Base-by-base conservation (phyloP, 23 red algal species). In the Gracilaria vermiculophylla region DNA sequence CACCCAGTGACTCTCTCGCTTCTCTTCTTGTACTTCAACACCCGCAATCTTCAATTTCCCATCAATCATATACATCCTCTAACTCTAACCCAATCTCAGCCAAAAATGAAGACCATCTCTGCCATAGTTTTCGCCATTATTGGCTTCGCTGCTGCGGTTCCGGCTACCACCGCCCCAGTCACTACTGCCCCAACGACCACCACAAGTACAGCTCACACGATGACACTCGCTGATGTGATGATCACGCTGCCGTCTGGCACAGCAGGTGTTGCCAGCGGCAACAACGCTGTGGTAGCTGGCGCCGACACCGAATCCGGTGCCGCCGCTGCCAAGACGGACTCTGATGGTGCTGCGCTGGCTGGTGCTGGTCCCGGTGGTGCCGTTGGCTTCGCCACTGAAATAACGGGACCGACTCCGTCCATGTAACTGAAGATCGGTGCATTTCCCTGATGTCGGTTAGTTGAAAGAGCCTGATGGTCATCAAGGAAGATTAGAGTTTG, bases 101-200 rank as follows among this genome's bases (percentile, higher is more conserved):
- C 33, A 72, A 72, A 72, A 72, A 72, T 72, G 66, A 72, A 43
- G 66, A 43, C 66, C 66, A 36, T 72, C 19, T 72, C 41, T 34
- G 66, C 66, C 66, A 20, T 72, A 9, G 66, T 72, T 40, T 13
- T 20, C 66, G 41, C 41, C 33, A 72, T 72, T 29, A 60, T 60
- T 19, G 55, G 55, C 27, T 60, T 60, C 55, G 55, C 55, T 27
- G 66, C 35, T 12, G 66, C 66, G 4, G 66, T 72, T 47, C 33
- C 66, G 33, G 66, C 66, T 34, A 72, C 66, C 19, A 9, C 5
- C 11, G 66, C 7, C n/a, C 66, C 33, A 6, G 6, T 29, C 25
- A 43, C 66, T 40, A 40, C 66, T 40, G 43, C 12, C 43, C 43
- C 43, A 12, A 72, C 66, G 4, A 12, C 66, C 33, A 12, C 66